A percentile compares a stretch with the other conserved stretches of the same genome.
Conservation (phyloP, 345 rosid species). For the Excoecaria cochinchinensis region DNA sequence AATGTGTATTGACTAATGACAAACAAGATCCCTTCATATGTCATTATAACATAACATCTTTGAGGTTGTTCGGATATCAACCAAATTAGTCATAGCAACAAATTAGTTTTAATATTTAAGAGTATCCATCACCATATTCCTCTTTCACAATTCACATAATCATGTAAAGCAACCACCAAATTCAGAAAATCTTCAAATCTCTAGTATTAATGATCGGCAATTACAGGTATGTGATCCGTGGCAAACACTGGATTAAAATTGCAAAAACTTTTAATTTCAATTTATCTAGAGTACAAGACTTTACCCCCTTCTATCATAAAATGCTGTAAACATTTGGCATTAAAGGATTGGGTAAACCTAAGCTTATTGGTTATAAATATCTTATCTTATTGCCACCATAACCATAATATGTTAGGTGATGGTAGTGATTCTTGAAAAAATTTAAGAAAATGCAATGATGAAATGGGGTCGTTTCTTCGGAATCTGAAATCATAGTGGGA, state of each 20-base stretch:
- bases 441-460: conserved; percentile 21
- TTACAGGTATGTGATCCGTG: no score
- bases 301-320: no score
- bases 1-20: not conserved
- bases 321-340: not conserved
- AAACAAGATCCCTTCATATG: not conserved
- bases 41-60: not conserved
- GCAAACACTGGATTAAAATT: no score
- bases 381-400: not conserved
- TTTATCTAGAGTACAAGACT: no score
- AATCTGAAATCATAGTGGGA: conserved; percentile 21
- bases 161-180: not conserved
- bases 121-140: no score
- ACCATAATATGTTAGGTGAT: not conserved
- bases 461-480: conserved; percentile 9
- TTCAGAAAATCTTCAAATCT: not conserved
- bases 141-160: no score
- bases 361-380: not conserved
- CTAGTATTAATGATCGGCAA: not conserved
- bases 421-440: conserved; percentile 3
- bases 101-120: not conserved
- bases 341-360: not conserved
- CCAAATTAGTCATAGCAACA: conserved; percentile 8
- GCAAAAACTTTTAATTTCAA: no score
- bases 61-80: conserved; percentile 5